Evolutionary conservation across 768 basidiomycete species (phyloP).

Genomic region (Lactarius pseudohatsudake): DNA sequence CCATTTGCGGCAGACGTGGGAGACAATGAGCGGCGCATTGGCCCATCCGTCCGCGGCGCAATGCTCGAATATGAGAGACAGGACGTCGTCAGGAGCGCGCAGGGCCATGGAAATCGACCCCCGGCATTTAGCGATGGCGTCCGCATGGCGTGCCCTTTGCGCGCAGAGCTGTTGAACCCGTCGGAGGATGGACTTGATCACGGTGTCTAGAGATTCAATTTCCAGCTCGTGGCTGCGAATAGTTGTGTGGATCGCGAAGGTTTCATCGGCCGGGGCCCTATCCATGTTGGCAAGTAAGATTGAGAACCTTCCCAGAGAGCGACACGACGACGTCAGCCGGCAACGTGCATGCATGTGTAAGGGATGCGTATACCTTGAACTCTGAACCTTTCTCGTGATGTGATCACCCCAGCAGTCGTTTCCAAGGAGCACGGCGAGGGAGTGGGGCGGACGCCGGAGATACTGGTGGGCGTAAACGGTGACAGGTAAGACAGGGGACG

Average conservation of each 20-base stretch:
- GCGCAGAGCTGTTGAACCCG: conserved; percentile 45
- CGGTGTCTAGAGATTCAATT: conserved; percentile 42
- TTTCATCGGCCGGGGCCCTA: conserved; percentile 25
- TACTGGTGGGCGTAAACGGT: background rate
- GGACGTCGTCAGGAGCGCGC: conserved; percentile 55
- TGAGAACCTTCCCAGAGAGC: background rate
- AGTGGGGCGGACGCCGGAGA: background rate
- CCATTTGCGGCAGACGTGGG: conserved; percentile 62
- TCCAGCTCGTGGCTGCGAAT: conserved; percentile 42
- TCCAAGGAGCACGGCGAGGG: background rate
- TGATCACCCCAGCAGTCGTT: background rate
- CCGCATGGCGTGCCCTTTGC: conserved; percentile 43
- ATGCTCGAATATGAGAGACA: conserved; percentile 53
- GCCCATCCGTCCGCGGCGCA: conserved; percentile 53
- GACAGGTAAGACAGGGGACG: background rate
- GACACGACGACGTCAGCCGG: background rate
- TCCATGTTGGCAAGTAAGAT: conserved; percentile 1
- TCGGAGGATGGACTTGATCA: conserved; percentile 44
- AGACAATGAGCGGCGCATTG: conserved; percentile 52
- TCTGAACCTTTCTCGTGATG: background rate
- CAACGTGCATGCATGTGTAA: background rate
- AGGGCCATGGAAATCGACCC: conserved; percentile 55
- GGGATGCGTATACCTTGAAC: background rate
- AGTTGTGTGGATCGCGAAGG: conserved; percentile 27
- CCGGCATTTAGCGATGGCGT: conserved; percentile 44